Conservation (phyloP, 2,329 filamentous ascomycete genomes). For the Talaromyces islandicus region DNA sequence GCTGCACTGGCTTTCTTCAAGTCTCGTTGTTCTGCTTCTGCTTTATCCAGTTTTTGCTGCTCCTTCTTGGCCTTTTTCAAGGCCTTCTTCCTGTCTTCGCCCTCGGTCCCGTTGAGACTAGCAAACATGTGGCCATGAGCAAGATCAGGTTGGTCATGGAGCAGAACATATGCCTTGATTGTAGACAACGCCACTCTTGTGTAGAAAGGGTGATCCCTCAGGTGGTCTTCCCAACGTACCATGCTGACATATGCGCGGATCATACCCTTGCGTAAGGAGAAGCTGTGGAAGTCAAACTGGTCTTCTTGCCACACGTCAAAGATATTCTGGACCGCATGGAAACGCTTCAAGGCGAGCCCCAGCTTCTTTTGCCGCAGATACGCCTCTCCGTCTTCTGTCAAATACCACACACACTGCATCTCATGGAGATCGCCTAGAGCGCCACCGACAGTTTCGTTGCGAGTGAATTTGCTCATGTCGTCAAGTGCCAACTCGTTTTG, state of each 20-base stretch:
- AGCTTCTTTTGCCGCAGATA: slow-evolving; percentile 76
- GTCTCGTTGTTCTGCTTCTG: slow-evolving; percentile 75
- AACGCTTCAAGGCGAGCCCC: slow-evolving; percentile 84
- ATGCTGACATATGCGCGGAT: slow-evolving; percentile 93
- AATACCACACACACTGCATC: slow-evolving; percentile 97
- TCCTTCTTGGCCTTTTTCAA: slow-evolving; percentile 87
- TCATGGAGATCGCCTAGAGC: slow-evolving; percentile 87
- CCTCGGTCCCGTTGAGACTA: slow-evolving; percentile 46
- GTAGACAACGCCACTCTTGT: slow-evolving; percentile 76
- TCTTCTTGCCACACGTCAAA: slow-evolving; percentile 98
- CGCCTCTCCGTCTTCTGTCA: slow-evolving; percentile 91
- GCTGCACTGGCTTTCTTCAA: slow-evolving; percentile 65
- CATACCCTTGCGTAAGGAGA: slow-evolving; percentile 94
- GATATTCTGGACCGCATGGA: slow-evolving; percentile 81
- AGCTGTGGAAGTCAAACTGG: slow-evolving; percentile 97
- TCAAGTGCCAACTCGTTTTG: slow-evolving; percentile 79
- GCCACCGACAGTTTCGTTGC: slow-evolving; percentile 81
- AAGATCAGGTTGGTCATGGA: slow-evolving; percentile 68
- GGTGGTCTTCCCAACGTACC: slow-evolving; percentile 88
- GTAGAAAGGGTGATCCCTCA: slow-evolving; percentile 92
- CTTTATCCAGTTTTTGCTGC: slow-evolving; percentile 65
- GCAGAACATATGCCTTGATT: slow-evolving; percentile 69
- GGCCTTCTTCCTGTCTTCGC: slow-evolving; percentile 73
- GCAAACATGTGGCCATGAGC: slow-evolving; percentile 56
- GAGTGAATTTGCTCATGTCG: slow-evolving; percentile 89